A percentile compares a stretch with the other conserved stretches of the same genome.
These are phyloP conservation scores for Diutina sp. DNA, from an alignment of 1,139 yeast genomes.

Conservation along the genomic window DNA sequence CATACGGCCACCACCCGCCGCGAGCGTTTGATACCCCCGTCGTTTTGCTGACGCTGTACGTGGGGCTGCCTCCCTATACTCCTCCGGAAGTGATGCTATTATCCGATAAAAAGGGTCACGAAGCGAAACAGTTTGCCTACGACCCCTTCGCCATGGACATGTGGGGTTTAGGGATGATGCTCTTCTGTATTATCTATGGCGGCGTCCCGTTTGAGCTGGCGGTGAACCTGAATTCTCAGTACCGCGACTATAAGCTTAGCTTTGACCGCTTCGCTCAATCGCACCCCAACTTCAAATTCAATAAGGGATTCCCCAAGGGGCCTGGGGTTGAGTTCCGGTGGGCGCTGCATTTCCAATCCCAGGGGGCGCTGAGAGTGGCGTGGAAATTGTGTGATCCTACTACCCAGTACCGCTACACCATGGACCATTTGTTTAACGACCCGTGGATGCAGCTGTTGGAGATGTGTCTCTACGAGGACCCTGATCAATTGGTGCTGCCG, in stretches of 20 bases:
- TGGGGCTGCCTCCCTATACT: constrained; percentile 73
- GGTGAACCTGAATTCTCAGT: constrained; percentile 36
- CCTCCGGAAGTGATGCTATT: constrained; percentile 64
- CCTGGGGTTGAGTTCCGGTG: constrained; percentile 59
- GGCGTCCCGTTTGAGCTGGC: constrained; percentile 52
- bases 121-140: constrained; percentile 33
- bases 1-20: constrained; percentile 44
- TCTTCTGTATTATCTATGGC: constrained; percentile 48
- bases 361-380: constrained; percentile 55
- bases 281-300: constrained; percentile 42
- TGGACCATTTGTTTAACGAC: constrained; percentile 43
- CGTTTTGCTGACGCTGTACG: constrained; percentile 33
- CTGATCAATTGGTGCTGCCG: constrained; percentile 21
- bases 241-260: constrained; percentile 42
- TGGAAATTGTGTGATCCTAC: constrained; percentile 69
- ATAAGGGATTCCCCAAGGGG: constrained; percentile 32
- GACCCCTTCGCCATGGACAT: constrained; percentile 59
- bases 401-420: constrained; percentile 35
- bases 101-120: constrained; percentile 23
- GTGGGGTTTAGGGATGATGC: constrained; percentile 61
- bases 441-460: constrained; percentile 53
- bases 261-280: constrained; percentile 36
- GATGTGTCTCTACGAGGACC: constrained; percentile 46
- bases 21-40: constrained; percentile 39
- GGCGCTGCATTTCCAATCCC: constrained; percentile 45